Conservation (phyloP, 148 eudicot species). For the Polygonum aviculare region DNA sequence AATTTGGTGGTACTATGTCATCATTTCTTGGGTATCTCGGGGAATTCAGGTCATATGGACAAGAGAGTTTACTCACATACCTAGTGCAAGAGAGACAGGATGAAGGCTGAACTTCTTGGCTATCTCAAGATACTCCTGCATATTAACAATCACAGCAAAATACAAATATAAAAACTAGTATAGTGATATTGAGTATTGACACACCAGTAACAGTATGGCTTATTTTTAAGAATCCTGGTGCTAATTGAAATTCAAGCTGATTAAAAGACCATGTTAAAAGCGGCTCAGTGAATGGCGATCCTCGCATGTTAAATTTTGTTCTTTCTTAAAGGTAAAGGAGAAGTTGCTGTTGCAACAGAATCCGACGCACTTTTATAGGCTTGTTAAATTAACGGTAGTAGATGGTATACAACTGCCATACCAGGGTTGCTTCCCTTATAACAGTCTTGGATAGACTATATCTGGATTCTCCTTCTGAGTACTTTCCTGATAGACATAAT, state of each 20-base stretch:
- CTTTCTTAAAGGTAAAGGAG: not conserved
- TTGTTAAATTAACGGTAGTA: not conserved
- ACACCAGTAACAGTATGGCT: not conserved
- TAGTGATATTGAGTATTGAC: not conserved
- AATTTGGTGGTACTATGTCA: not conserved
- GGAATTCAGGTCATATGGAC: not conserved
- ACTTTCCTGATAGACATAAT: slow-evolving; percentile 41
- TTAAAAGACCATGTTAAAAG: not conserved
- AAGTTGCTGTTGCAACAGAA: not conserved
- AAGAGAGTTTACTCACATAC: slow-evolving; percentile 23
- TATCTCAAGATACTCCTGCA: slow-evolving; percentile 67
- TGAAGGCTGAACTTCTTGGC: slow-evolving; percentile 58
- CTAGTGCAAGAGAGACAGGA: slow-evolving; percentile 77
- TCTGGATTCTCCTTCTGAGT: slow-evolving; percentile 86
- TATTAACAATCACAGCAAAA: not conserved
- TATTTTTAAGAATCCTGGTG: not conserved
- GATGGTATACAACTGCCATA: slow-evolving; percentile 14
- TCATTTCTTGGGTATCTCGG: not conserved
- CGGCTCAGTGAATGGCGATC: not conserved
- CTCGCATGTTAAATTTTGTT: not conserved
- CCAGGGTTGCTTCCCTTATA: slow-evolving; percentile 44
- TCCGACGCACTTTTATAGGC: not conserved
- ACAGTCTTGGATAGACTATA: slow-evolving; percentile 48
- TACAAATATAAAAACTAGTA: not conserved
- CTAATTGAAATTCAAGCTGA: not conserved